Evolutionary conservation across 441 rosid genomes (phyloP).

Genomic region (Populus trichocarpa): DNA sequence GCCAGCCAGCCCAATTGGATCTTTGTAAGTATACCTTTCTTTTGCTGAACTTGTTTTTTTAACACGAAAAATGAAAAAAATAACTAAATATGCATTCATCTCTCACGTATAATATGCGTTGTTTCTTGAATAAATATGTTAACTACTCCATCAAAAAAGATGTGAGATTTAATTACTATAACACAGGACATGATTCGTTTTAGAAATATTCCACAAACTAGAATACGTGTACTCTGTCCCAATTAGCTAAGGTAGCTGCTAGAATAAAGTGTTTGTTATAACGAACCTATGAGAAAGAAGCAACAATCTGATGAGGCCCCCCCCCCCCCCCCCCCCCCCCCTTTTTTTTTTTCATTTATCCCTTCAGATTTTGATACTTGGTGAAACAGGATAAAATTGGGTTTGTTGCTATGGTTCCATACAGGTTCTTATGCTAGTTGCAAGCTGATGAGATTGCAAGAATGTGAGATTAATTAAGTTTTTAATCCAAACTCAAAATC

Average conservation of each 20-base stretch:
- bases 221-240: neutral
- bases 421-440: neutral
- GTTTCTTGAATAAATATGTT: neutral
- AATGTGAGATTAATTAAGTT: neutral
- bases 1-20: neutral
- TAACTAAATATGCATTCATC: neutral
- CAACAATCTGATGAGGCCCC: neutral
- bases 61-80: neutral
- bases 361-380: neutral
- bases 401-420: neutral
- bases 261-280: neutral
- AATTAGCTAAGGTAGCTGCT: neutral
- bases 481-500: neutral
- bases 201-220: neutral
- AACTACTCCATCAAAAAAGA: neutral
- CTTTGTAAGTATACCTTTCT: conserved; percentile 24
- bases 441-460: neutral
- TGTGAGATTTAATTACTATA: neutral
- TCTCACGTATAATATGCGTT: neutral
- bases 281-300: neutral
- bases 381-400: neutral
- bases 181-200: neutral
- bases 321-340: neutral
- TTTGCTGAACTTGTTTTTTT: neutral
- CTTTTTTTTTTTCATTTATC: neutral